Evolutionary conservation across 148 eudicot genomes (phyloP), one percentile per base, ranked within the genome.

Genomic region (Rhododendron ferrugineum): DNA sequence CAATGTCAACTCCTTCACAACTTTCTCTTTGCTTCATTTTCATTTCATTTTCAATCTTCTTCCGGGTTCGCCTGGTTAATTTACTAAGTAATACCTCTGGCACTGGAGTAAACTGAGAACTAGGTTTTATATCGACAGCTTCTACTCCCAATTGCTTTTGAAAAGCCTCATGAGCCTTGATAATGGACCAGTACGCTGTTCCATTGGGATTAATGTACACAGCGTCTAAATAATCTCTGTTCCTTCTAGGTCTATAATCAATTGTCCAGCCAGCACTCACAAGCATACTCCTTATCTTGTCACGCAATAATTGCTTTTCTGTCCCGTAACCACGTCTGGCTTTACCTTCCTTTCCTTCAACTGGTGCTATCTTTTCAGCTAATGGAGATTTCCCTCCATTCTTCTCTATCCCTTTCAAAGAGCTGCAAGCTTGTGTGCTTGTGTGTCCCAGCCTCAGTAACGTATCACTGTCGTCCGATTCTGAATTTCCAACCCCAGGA

Each of bases 121-220:
- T 73, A 86, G 86, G 89, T 86, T 91, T 88, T 8, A 68, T 37
- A 66, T 81, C 62, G 20, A 77, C 89, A 62, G 88, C 87, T 15
- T 95, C 97, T 82, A 89, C 98, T 81, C 91, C 94, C 74, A 90
- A 88, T 78, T 95, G 99, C 86, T 95, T 95, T 82, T 97, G 96
- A 84, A 93, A 87, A 82, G 99, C 99, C 80, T 97, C 99, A 90
- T 97, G 94, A 86, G 99, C 99, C 90, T 97, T 97, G 44, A 93
- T 92, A 78, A 97, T 95, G 77, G 99, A 97, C 99, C 99, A 97
- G 84, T 91, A 97, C 56, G 98, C 98, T 36, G 98, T 95, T 84
- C 99, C 99, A 11, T 90, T 37, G 76, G 98, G 98, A 84, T 93
- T 95, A 56, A 97, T 92, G 90, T 97, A 97, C 87, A 97, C 99